A percentile compares a stretch with the other conserved stretches of the same genome.
Conservation (phyloP, 148 eudicot genomes). For the Cornus kousa region DNA sequence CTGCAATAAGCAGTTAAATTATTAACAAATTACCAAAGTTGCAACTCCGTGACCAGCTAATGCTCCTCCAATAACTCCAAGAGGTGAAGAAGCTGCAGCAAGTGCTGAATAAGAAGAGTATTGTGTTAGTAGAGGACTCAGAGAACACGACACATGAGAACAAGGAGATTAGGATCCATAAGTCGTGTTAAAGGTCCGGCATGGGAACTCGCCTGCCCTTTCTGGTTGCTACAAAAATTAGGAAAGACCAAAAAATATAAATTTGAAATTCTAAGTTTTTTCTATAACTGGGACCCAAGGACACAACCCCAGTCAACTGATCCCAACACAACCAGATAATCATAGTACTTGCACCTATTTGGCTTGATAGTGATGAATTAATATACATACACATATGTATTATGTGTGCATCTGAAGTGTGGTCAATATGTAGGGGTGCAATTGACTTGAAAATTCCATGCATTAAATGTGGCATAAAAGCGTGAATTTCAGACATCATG, state of each 20-base stretch:
- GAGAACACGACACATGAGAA: background rate
- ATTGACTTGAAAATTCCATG: background rate
- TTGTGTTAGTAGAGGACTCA: background rate
- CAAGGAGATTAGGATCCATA: background rate
- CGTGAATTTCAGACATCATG: background rate
- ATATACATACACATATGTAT: background rate
- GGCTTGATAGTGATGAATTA: background rate
- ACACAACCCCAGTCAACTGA: background rate
- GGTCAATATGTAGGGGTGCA: background rate
- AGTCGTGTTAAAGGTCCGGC: background rate
- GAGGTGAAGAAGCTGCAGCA: constrained; percentile 97
- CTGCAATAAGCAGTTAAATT: background rate
- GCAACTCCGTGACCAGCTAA: constrained; percentile 97
- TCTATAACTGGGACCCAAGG: background rate
- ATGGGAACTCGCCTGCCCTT: background rate
- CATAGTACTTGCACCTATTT: background rate
- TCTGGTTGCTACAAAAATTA: background rate
- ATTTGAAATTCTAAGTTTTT: background rate
- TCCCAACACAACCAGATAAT: background rate
- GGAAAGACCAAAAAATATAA: background rate
- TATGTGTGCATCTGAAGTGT: background rate
- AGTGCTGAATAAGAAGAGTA: constrained; percentile 55
- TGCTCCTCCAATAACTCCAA: constrained; percentile 96
- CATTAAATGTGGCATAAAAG: background rate
- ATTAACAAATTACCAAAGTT: constrained; percentile 63